Evolutionary conservation across 371 early-diverging fungal species (phyloP).

Genomic region (Rhizopus delemar): DNA sequence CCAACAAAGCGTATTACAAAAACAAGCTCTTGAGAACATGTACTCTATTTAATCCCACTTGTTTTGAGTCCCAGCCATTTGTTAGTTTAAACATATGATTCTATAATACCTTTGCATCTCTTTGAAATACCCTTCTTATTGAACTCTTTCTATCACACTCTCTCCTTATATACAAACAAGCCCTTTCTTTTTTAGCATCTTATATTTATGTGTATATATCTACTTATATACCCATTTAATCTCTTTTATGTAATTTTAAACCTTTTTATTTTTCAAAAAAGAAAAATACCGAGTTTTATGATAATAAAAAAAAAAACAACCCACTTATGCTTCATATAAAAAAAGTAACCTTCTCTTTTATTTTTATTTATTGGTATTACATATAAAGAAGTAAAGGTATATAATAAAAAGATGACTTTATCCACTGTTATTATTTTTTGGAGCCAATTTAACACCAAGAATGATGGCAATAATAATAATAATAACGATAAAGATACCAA

Average conservation of each 20-base stretch:
- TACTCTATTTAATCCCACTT: constrained; percentile 29
- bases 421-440: constrained; percentile 6
- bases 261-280: not conserved
- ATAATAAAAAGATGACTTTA: not conserved
- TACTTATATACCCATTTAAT: not conserved
- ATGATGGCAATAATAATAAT: constrained; percentile 49
- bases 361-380: not conserved
- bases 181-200: not conserved
- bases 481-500: constrained; percentile 43
- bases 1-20: constrained; percentile 51
- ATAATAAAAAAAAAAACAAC: not conserved
- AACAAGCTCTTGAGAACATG: constrained; percentile 54
- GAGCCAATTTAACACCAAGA: constrained; percentile 19
- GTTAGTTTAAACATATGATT: not conserved
- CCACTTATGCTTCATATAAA: not conserved
- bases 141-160: not conserved
- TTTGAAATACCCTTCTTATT: not conserved
- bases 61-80: not conserved
- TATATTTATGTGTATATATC: not conserved
- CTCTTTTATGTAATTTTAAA: not conserved
- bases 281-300: not conserved
- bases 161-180: constrained; percentile 7
- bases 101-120: constrained; percentile 4
- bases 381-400: not conserved
- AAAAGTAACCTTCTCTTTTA: not conserved